A percentile compares a stretch with the other conserved stretches of the same genome.
Conservation (phyloP, 2,329 filamentous ascomycete species). For the Sarocladium strictum region DNA sequence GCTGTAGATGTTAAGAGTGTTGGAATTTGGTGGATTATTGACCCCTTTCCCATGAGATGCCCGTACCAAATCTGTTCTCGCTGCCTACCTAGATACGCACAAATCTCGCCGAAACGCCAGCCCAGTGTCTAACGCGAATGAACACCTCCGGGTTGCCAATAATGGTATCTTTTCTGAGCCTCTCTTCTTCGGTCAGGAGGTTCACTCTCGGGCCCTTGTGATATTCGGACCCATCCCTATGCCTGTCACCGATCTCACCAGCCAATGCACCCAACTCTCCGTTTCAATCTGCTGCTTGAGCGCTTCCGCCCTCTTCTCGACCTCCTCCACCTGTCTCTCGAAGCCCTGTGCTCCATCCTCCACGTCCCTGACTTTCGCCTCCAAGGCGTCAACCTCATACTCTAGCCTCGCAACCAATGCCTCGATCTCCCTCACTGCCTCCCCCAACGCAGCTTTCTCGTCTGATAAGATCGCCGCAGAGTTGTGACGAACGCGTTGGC, state of each 20-base stretch:
- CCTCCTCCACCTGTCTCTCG: slow-evolving; percentile 67
- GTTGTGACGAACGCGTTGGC: slow-evolving; percentile 59
- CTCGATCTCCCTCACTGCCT: slow-evolving; percentile 73
- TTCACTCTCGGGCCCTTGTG: slow-evolving; percentile 15
- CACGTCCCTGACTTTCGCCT: slow-evolving; percentile 76
- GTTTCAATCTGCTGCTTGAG: slow-evolving; percentile 57
- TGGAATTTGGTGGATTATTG: no score
- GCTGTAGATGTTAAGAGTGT: no score
- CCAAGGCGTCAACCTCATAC: slow-evolving; percentile 81
- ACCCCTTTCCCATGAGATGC: no score
- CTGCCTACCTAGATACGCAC: no score
- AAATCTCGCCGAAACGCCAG: no score
- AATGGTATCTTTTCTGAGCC: neutral
- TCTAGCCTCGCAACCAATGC: slow-evolving; percentile 78
- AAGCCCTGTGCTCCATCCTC: slow-evolving; percentile 78
- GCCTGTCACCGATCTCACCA: slow-evolving; percentile 54
- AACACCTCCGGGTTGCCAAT: no score
- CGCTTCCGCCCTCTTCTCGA: slow-evolving; percentile 59
- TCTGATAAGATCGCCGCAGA: slow-evolving; percentile 64
- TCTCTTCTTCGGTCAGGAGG: neutral
- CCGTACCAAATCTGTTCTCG: no score
- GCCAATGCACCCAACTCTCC: slow-evolving; percentile 60
- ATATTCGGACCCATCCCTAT: slow-evolving; percentile 57
- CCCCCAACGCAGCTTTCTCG: slow-evolving; percentile 62
- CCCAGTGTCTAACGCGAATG: no score